A percentile compares a stretch with the other conserved stretches of the same genome.
Evolutionary conservation across 2,329 filamentous ascomycete genomes (phyloP).

Genomic region (Hymenoscyphus linearis): DNA sequence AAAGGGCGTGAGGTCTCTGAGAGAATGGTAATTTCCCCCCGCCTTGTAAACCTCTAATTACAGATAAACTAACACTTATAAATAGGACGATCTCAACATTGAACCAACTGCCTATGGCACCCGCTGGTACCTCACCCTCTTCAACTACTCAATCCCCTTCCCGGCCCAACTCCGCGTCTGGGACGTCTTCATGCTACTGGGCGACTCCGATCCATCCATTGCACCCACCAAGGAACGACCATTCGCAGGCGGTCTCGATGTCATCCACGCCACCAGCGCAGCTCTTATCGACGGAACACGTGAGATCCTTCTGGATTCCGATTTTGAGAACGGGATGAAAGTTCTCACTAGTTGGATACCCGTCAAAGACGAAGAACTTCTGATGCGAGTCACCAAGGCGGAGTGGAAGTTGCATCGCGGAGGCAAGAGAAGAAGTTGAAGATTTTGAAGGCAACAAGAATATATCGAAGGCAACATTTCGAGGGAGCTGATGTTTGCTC

Average conservation of each 20-base stretch:
- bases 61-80: conserved; percentile 11
- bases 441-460: too few species aligned
- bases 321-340: conserved; percentile 99
- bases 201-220: conserved; percentile 54
- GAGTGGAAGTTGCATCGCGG: conserved; percentile 70
- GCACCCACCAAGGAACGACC: conserved; percentile 30
- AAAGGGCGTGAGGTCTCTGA: conserved; percentile 68
- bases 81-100: conserved; percentile 69
- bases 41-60: neutral
- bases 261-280: conserved; percentile 84
- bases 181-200: conserved; percentile 96
- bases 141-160: conserved; percentile 95
- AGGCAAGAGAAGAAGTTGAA: conserved; percentile 28
- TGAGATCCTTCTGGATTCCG: conserved; percentile 82
- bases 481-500: neutral
- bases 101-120: conserved; percentile 91
- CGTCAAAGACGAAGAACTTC: conserved; percentile 85
- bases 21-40: conserved; percentile 61
- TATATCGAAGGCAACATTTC: neutral
- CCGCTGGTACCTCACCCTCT: conserved; percentile 93
- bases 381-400: conserved; percentile 84
- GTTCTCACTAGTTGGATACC: conserved; percentile 90
- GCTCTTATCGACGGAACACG: conserved; percentile 87
- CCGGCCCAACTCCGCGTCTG: conserved; percentile 90
- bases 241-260: conserved; percentile 66